phyloP scores from a whole-genome alignment of 352 stramenopile genomes.

The Halophytophthora polymorphica region DNA sequence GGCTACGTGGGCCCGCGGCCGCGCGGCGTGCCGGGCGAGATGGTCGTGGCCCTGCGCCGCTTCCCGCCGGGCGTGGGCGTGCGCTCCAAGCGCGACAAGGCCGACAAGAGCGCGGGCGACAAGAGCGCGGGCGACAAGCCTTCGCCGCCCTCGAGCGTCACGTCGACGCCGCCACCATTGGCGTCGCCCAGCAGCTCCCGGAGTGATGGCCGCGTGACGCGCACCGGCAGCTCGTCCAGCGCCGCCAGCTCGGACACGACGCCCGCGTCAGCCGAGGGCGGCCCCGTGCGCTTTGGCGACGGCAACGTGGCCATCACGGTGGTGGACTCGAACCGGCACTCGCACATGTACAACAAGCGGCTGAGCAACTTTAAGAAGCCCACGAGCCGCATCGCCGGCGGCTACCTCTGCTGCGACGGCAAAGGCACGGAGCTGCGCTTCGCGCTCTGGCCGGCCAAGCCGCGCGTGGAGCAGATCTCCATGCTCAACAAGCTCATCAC shows the following conservation, averaged over 20 bases:
- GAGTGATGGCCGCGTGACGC: neutral
- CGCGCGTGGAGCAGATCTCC: constrained; percentile 76
- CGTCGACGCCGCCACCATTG: neutral
- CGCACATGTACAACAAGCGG: constrained; percentile 80
- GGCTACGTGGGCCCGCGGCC: constrained; percentile 74
- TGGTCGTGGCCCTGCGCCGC: constrained; percentile 69
- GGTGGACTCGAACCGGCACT: constrained; percentile 80
- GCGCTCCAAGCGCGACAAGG: constrained; percentile 19
- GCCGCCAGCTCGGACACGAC: constrained; percentile 18
- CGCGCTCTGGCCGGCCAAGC: constrained; percentile 53
- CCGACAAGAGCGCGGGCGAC: constrained; percentile 21
- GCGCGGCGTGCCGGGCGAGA: constrained; percentile 66
- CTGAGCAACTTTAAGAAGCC: constrained; percentile 88
- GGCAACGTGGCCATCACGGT: constrained; percentile 69
- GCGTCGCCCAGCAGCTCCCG: neutral
- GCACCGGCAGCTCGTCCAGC: constrained; percentile 4
- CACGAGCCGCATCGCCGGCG: constrained; percentile 70
- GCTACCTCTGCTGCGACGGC: constrained; percentile 87
- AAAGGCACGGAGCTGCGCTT: constrained; percentile 75
- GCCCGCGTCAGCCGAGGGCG: constrained; percentile 9
- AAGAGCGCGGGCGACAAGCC: constrained; percentile 12
- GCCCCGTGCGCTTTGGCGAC: constrained; percentile 64
- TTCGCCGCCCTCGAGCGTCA: constrained; percentile 11
- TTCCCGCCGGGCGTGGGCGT: constrained; percentile 13
- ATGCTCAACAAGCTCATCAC: constrained; percentile 86